A percentile compares a stretch with the other conserved stretches of the same genome.
Evolutionary conservation across 495 filamentous ascomycete genomes (phyloP).

Genomic region (Neurospora sp.): DNA sequence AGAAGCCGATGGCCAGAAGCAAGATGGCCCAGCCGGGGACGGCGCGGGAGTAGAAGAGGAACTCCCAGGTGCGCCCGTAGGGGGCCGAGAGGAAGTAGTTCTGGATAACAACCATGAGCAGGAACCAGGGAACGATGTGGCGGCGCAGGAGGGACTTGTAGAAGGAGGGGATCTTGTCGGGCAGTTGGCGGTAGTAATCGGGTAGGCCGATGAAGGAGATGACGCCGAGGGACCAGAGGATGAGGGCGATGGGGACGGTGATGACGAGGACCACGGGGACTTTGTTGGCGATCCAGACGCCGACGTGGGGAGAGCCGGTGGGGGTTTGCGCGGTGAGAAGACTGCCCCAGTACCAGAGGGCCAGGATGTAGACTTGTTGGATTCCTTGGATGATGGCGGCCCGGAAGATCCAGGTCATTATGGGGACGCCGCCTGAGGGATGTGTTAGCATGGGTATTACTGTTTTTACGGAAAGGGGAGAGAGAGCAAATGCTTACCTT

Average conservation of each 20-base stretch:
- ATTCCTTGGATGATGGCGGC: slow-evolving; percentile 53
- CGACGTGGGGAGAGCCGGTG: neutral
- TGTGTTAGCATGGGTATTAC: neutral
- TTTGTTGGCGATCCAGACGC: slow-evolving; percentile 13
- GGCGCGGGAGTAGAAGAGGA: slow-evolving; percentile 41
- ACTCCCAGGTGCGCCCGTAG: slow-evolving; percentile 53
- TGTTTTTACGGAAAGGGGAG: no score
- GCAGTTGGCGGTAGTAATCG: slow-evolving; percentile 55
- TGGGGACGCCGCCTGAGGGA: slow-evolving; percentile 35
- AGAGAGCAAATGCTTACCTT: slow-evolving; percentile 22
- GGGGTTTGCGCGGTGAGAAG: slow-evolving; percentile 18
- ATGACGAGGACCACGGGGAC: slow-evolving; percentile 33
- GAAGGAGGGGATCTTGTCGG: slow-evolving; percentile 54
- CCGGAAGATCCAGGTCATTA: slow-evolving; percentile 53
- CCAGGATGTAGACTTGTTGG: slow-evolving; percentile 50
- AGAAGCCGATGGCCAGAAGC: slow-evolving; percentile 45
- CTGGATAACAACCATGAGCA: slow-evolving; percentile 50
- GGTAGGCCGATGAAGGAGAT: slow-evolving; percentile 48
- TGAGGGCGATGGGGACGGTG: slow-evolving; percentile 37
- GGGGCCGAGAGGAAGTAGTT: slow-evolving; percentile 52
- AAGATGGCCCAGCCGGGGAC: slow-evolving; percentile 40
- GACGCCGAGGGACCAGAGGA: slow-evolving; percentile 40
- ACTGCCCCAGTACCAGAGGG: slow-evolving; percentile 54
- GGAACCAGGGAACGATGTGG: slow-evolving; percentile 49
- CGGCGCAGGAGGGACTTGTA: slow-evolving; percentile 46